These are phyloP conservation scores for Daldinia caldariorum DNA, from an alignment of 495 filamentous ascomycete genomes.

Conservation along the genomic window DNA sequence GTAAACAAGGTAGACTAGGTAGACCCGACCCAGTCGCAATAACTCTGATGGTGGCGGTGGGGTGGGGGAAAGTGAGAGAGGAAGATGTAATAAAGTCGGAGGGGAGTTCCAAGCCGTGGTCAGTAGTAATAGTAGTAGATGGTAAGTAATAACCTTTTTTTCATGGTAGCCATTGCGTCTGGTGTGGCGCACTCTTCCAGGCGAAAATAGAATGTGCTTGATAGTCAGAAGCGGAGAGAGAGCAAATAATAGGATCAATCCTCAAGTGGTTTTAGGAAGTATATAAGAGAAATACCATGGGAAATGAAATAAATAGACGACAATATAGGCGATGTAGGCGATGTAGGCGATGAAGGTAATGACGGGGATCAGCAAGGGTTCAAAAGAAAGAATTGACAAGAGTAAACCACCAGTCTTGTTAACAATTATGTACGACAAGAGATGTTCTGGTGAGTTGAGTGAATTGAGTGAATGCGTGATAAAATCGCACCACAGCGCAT, in stretches of 20 bases:
- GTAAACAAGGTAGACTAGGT: neutral
- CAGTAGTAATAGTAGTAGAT: constrained; percentile 30
- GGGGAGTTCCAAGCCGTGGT: constrained; percentile 33
- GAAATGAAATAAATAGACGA: neutral
- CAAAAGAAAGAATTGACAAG: constrained; percentile 10
- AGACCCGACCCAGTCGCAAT: constrained; percentile 17
- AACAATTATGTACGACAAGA: constrained; percentile 9
- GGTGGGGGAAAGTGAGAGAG: constrained; percentile 32
- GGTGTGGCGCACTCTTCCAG: constrained; percentile 31
- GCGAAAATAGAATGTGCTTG: constrained; percentile 10
- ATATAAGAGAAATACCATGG: constrained; percentile 24
- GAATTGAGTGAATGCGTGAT: constrained; percentile 19
- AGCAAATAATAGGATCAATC: constrained; percentile 7
- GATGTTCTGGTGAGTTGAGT: constrained; percentile 19
- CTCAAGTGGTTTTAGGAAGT: constrained; percentile 2
- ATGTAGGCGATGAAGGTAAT: constrained; percentile 4
- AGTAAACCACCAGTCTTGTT: constrained; percentile 17
- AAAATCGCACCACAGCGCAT: constrained; percentile 26
- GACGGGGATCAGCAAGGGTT: constrained; percentile 12
- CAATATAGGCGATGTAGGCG: neutral
- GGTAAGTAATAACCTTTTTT: constrained; percentile 47
- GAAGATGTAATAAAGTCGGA: constrained; percentile 9
- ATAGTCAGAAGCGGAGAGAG: constrained; percentile 15
- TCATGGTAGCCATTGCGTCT: constrained; percentile 45
- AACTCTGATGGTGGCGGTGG: constrained; percentile 17